Evolutionary conservation across 345 rosid genomes (phyloP), one percentile per base, ranked within the genome.

Genomic region (Citrus cavaleriei): DNA sequence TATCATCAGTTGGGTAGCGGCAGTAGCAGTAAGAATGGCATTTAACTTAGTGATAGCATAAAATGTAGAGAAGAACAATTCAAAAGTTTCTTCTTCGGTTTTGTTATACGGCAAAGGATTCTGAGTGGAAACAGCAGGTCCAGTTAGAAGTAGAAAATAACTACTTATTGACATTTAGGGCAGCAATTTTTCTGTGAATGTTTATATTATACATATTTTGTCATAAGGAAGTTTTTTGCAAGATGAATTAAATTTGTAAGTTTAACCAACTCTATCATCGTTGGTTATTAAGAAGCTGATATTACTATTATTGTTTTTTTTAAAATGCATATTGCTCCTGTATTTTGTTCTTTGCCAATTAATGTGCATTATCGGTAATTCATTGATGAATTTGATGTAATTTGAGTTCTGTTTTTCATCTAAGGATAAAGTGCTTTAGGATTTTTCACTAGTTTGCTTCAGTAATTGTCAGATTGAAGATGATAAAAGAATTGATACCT

Each of bases 1-100:
- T 86, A 82, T 90, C 96, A 65, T 85, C 91, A 21, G 81, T 77
- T 79, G 90, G 88, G 51, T 91, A 90, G 89, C 77, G 28, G 71
- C 72, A 22, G 0, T 88, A 90, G 88, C 80, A 57, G 78, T 54
- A 81, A 24, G 22, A 72, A 28, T 64, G 16, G 59, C 79, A 77
- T 58, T 80, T 79, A 74, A 79, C 86, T 71, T 81, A 79, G 83
- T 82, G 60, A 79, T 71, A 88, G 84, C 67, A 30, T 71, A 86
- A 81, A 66, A 78, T 75, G 77, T 78, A 69, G 86, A 35, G 91
- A 87, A 87, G 82, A 84, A 74, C 77, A 70, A 73, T 77, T 81
- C 71, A 68, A 75, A 79, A 78, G 88, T 84, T 84, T 83, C 86
- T 85, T 83, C 87, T 72, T 84, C 77, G 87, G 77, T 84, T 82